phyloP scores from a whole-genome alignment of 495 filamentous ascomycete species.

The Penicillium steckii region DNA sequence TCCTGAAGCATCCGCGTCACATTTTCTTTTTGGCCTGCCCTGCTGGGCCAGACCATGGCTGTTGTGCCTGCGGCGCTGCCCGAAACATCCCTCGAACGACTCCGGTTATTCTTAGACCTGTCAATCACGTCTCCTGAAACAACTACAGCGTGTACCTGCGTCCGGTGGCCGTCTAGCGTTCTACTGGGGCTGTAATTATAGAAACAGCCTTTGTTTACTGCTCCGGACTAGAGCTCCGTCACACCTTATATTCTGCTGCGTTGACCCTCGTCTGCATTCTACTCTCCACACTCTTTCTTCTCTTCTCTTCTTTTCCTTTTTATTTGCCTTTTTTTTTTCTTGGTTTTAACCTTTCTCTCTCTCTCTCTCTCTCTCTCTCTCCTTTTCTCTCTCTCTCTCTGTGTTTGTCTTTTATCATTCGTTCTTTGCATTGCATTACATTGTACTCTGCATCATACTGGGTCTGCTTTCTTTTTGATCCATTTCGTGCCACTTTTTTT shows the following conservation, averaged over 20 bases:
- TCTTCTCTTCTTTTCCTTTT: slow-evolving; percentile 4
- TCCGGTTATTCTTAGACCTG: slow-evolving; percentile 25
- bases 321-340: neutral
- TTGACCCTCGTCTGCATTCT: neutral
- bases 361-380: too few species aligned
- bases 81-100: slow-evolving; percentile 21
- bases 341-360: neutral
- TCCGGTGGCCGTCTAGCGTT: neutral
- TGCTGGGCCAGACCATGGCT: slow-evolving; percentile 9
- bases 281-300: slow-evolving; percentile 2
- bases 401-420: slow-evolving; percentile 1
- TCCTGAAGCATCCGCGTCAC: slow-evolving; percentile 24
- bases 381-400: neutral
- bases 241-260: slow-evolving; percentile 4
- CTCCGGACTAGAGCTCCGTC: slow-evolving; percentile 12
- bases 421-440: slow-evolving; percentile 21
- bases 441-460: slow-evolving; percentile 21
- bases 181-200: slow-evolving; percentile 22
- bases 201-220: slow-evolving; percentile 19
- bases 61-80: slow-evolving; percentile 10
- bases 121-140: slow-evolving; percentile 24
- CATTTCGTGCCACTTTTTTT: slow-evolving; percentile 3
- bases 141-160: slow-evolving; percentile 12
- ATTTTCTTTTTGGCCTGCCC: slow-evolving; percentile 9
- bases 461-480: slow-evolving; percentile 14